Percentiles rank a stretch among this genome's conserved stretches.
Conservation (phyloP, 140 eudicot genomes). For the Senecio squalidus region DNA sequence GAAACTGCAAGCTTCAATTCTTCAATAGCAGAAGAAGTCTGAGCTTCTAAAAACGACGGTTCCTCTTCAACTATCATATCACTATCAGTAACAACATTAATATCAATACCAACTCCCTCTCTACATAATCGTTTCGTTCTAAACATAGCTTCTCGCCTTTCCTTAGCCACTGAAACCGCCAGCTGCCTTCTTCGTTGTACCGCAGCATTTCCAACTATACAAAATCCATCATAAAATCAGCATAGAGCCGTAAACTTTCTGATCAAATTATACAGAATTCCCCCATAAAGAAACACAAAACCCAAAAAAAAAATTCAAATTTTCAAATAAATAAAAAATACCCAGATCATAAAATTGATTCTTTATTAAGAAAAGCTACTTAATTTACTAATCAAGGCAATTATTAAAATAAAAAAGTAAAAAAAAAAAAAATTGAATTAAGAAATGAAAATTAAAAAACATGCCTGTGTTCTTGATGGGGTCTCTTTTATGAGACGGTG, state of each 20-base stretch:
- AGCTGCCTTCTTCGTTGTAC: conserved; percentile 71
- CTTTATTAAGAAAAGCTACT: neutral
- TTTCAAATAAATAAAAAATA: too few species aligned
- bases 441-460: neutral
- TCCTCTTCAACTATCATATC: conserved; percentile 81
- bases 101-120: conserved; percentile 44
- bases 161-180: conserved; percentile 69
- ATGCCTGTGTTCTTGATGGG: conserved; percentile 70
- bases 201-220: conserved; percentile 87
- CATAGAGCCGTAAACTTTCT: neutral
- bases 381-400: neutral
- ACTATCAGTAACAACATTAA: conserved; percentile 25
- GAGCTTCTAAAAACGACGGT: conserved; percentile 62
- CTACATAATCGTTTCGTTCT: conserved; percentile 73
- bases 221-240: neutral
- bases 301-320: neutral
- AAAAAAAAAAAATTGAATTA: neutral
- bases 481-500: conserved; percentile 53
- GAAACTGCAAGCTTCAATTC: conserved; percentile 53
- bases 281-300: too few species aligned
- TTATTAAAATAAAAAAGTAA: neutral
- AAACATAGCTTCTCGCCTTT: conserved; percentile 79
- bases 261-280: neutral
- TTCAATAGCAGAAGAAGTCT: conserved; percentile 63
- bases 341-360: too few species aligned